Evolutionary conservation across 1,139 yeast species (phyloP).

Genomic region (Taphrina pruni): DNA sequence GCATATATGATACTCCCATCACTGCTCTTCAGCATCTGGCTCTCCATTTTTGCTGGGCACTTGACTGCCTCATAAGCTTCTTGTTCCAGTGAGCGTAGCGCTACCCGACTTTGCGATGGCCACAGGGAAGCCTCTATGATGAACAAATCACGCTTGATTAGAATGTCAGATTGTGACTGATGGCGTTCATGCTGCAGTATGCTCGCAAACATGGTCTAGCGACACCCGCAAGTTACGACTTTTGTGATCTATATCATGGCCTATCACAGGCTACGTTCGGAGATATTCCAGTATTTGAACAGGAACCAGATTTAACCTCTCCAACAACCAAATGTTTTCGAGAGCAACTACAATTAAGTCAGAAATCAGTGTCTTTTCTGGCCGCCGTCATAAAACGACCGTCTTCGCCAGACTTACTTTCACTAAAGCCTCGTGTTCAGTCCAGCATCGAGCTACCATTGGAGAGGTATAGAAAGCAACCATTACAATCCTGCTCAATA

Average conservation of each 20-base stretch:
- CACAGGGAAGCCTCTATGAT: no score
- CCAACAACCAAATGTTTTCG: background rate
- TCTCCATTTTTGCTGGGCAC: no score
- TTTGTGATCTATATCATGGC: background rate
- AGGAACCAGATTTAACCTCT: background rate
- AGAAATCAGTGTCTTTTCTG: background rate
- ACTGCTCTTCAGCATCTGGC: no score
- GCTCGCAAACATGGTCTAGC: constrained; percentile 16
- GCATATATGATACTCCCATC: no score
- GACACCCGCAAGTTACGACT: background rate
- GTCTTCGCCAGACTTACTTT: background rate
- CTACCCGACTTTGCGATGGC: no score
- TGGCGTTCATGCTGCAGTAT: constrained; percentile 3
- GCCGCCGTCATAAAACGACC: background rate
- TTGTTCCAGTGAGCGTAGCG: no score
- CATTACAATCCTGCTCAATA: background rate
- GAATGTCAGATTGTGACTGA: no score
- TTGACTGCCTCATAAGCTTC: no score
- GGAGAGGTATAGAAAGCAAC: background rate
- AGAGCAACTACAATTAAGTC: background rate
- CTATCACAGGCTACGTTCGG: background rate
- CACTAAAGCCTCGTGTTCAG: background rate
- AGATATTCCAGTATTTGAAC: background rate
- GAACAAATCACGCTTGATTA: no score
- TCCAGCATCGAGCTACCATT: constrained; percentile 3